These are phyloP conservation scores for Phoma sp. DNA, from an alignment of 2,329 filamentous ascomycete species.

Conservation along the genomic window DNA sequence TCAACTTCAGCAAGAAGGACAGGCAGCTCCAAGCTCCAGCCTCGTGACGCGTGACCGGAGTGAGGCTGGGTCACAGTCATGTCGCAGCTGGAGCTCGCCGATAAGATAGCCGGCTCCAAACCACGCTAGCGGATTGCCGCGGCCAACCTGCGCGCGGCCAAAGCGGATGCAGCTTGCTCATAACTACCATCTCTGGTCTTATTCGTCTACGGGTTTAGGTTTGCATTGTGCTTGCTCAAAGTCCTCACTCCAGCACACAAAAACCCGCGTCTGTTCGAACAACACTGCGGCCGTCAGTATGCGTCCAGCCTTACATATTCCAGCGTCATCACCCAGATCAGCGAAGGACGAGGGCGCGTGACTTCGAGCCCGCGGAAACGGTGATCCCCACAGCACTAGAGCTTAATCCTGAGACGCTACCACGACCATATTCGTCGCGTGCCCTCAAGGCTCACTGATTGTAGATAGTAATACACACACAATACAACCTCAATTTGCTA, in stretches of 20 bases:
- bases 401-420: not conserved
- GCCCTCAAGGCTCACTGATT: not conserved
- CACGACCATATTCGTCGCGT: not conserved
- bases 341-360: slow-evolving; percentile 6
- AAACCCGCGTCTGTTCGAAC: no score
- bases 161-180: not conserved
- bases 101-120: slow-evolving; percentile 24
- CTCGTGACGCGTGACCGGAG: slow-evolving; percentile 34
- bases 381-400: slow-evolving; percentile 1
- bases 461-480: no score
- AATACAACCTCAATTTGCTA: no score
- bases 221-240: not conserved
- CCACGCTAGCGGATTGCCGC: slow-evolving; percentile 10
- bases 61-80: slow-evolving; percentile 37
- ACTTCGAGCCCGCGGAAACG: not conserved
- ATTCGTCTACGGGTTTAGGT: slow-evolving; percentile 3
- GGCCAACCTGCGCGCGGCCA: slow-evolving; percentile 9
- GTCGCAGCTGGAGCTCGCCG: slow-evolving; percentile 25
- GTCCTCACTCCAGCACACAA: not conserved
- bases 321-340: not conserved
- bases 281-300: not conserved
- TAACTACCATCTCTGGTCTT: not conserved
- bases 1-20: slow-evolving; percentile 5
- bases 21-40: slow-evolving; percentile 32
- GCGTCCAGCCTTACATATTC: not conserved